Evolutionary conservation across 2,329 filamentous ascomycete genomes (phyloP), one percentile per base, ranked within the genome.

Genomic region (Hymenoscyphus infarciens): DNA sequence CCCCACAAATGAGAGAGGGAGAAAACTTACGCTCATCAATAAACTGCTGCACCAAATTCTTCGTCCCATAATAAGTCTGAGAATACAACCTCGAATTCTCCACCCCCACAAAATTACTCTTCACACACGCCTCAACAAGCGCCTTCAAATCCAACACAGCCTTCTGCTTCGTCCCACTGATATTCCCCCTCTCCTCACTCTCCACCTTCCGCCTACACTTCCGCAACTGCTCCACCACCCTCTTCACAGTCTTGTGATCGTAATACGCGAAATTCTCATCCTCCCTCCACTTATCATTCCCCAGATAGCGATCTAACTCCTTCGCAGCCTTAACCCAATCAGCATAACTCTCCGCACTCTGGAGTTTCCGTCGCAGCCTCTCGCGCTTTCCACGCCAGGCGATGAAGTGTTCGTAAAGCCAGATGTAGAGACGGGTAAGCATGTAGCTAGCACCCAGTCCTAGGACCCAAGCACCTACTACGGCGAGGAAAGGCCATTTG

Each of bases 31-130:
- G 82, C 77, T 98, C 93, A 65, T 97, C 91, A 54, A 97, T 80
- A 72, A 94, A 98, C 61, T 88, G 87, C 76, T 98, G 95, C 33
- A 97, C 91, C 67, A 97, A 77, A 65, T 95, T 86, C 76, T 99
- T 99, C n/a, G 95, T 98, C 35, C 95, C 95, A 70, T 92, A 97
- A 74, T 99, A 99, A 2, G 94, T 96, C 78, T 98, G 93, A 71
- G 91, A 96, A 75, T 99, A 99, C n/a, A 99, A 78, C 61, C 92
- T 85, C 10, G 94, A 87, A 71, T 97, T 98, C 76, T 99, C 95
- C 15, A 97, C 88, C 0, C 95, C 95, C 19, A 91, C 92, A 76
- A 98, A 99, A 74, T 99, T 98, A 77, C 93, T 96, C 82, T 97
- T 99, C 70, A 97, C 89, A 74, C 93, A 98, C 15, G 91, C 91